These are phyloP conservation scores for Globisporangium middletonii DNA, from an alignment of 352 stramenopile genomes.

Conservation along the genomic window DNA sequence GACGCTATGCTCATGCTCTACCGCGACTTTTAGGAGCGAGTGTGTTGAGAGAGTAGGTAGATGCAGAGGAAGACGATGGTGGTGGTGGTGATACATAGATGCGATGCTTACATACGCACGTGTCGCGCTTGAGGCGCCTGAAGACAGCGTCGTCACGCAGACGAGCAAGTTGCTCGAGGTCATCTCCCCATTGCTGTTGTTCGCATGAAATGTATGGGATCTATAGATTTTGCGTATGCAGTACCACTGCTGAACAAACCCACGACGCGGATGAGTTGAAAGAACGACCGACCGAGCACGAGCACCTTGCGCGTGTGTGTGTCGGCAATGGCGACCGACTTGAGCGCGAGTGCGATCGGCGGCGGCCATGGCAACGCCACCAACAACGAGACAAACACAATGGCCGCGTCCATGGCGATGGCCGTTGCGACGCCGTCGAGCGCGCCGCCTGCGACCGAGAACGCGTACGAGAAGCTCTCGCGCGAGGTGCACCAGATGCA, in stretches of 20 bases:
- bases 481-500: constrained; percentile 88
- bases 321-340: constrained; percentile 32
- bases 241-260: neutral
- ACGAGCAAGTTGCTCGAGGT: too few species aligned
- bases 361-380: constrained; percentile 22
- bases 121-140: too few species aligned
- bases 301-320: too few species aligned
- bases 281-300: neutral
- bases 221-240: too few species aligned
- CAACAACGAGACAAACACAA: constrained; percentile 11
- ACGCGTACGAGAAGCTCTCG: constrained; percentile 87
- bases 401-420: constrained; percentile 8
- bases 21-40: constrained; percentile 59
- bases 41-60: neutral
- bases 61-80: neutral
- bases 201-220: too few species aligned
- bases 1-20: constrained; percentile 88
- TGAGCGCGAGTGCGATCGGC: constrained; percentile 44
- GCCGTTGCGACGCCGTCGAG: constrained; percentile 11
- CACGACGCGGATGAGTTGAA: neutral
- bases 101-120: too few species aligned
- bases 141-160: too few species aligned
- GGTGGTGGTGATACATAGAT: too few species aligned
- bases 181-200: too few species aligned
- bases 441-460: constrained; percentile 41